These are phyloP conservation scores for Peribolospora baueri DNA, from an alignment of 768 basidiomycete genomes.

Conservation along the genomic window DNA sequence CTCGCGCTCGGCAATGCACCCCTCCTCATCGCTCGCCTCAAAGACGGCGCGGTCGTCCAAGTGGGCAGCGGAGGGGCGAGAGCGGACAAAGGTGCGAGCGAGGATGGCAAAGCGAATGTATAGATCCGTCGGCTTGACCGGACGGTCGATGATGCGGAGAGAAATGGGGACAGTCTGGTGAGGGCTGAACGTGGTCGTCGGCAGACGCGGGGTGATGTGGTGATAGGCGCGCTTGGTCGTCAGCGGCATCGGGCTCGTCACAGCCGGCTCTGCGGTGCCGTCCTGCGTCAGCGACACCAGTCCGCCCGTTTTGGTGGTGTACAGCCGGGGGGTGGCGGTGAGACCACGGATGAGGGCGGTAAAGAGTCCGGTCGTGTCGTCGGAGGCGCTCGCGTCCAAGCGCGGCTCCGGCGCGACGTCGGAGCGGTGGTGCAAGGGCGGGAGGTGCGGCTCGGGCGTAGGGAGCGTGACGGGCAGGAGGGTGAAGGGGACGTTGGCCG, in stretches of 20 bases:
- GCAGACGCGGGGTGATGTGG: background rate
- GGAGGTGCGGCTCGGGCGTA: constrained; percentile 11
- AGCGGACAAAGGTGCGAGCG: constrained; percentile 13
- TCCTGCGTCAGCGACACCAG: no score
- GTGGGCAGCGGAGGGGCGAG: constrained; percentile 3
- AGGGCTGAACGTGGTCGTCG: constrained; percentile 13
- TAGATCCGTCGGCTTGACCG: constrained; percentile 13
- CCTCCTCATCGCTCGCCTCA: constrained; percentile 12
- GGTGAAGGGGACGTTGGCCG: constrained; percentile 13
- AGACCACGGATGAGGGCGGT: background rate
- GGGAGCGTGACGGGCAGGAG: constrained; percentile 15
- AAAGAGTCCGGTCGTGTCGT: constrained; percentile 5
- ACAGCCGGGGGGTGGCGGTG: background rate
- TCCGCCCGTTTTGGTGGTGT: background rate
- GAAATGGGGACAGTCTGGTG: constrained; percentile 12
- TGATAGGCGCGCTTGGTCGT: no score
- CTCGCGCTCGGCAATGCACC: constrained; percentile 14
- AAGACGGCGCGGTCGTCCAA: constrained; percentile 5
- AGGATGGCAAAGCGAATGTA: constrained; percentile 15
- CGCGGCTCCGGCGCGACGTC: background rate
- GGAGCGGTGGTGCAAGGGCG: constrained; percentile 12
- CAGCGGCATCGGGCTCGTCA: no score
- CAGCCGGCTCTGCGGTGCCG: background rate
- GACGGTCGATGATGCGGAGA: constrained; percentile 13
- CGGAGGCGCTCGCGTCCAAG: constrained; percentile 5